Percentiles rank a stretch among this genome's conserved stretches.
Evolutionary conservation across 352 stramenopile genomes (phyloP).

Genomic region (Plasmopara muralis): DNA sequence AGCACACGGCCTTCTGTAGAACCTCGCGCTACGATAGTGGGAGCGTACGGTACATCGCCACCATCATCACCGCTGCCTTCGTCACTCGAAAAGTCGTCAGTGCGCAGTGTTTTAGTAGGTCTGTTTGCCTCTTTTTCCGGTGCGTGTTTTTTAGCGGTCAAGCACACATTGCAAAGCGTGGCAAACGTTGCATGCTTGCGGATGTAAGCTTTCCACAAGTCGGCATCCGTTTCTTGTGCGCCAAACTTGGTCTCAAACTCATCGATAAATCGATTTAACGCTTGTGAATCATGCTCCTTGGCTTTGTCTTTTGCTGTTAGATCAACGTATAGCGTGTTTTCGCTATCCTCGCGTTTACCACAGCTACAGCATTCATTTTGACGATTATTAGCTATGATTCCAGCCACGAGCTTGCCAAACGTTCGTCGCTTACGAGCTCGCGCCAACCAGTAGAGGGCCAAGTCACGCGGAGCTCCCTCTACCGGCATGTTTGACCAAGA

Average conservation of each 20-base stretch:
- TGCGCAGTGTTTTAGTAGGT: constrained; percentile 50
- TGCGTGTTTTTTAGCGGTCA: constrained; percentile 29
- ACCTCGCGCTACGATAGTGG: constrained; percentile 84
- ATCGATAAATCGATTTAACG: constrained; percentile 73
- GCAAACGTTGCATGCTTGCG: constrained; percentile 89
- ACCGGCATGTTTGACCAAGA: constrained; percentile 84
- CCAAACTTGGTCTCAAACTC: constrained; percentile 81
- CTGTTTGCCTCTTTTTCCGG: constrained; percentile 15
- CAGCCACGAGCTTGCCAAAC: constrained; percentile 87
- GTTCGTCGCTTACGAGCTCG: constrained; percentile 89
- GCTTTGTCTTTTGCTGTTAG: constrained; percentile 59
- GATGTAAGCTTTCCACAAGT: constrained; percentile 97
- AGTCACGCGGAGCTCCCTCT: constrained; percentile 72
- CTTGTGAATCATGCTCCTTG: constrained; percentile 59
- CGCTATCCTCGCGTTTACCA: constrained; percentile 47
- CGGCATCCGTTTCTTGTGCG: constrained; percentile 75
- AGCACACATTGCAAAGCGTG: constrained; percentile 92
- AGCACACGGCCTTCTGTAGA: constrained; percentile 91
- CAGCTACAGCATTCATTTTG: constrained; percentile 80
- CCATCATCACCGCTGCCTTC: constrained; percentile 70
- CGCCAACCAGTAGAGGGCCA: constrained; percentile 91
- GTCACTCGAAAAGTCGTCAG: constrained; percentile 92
- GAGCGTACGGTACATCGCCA: constrained; percentile 80
- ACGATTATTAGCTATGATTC: constrained; percentile 77
- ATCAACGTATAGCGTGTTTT: constrained; percentile 78